Conservation (phyloP, 345 rosid species). For the Eucalyptus polybractea region DNA sequence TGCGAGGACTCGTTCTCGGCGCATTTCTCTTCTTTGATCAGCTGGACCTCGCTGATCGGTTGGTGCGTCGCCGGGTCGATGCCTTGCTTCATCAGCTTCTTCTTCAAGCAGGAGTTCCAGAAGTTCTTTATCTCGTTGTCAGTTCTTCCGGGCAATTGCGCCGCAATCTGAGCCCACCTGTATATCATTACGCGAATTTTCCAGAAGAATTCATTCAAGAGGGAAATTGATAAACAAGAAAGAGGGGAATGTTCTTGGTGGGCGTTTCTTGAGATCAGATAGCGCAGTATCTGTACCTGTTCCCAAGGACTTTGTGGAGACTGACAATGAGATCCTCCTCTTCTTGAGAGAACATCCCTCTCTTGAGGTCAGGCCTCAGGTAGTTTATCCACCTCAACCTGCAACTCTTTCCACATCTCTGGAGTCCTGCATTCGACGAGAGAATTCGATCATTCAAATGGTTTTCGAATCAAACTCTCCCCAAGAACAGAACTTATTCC, state of each 20-base stretch:
- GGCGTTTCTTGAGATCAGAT: neutral
- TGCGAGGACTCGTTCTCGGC: neutral
- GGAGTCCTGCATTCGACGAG: constrained; percentile 24
- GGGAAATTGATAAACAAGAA: neutral
- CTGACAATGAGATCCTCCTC: constrained; percentile 28
- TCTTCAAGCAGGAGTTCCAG: constrained; percentile 62
- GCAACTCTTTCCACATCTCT: constrained; percentile 87
- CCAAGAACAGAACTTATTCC: neutral
- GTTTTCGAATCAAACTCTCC: neutral
- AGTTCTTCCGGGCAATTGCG: constrained; percentile 54
- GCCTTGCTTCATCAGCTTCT: constrained; percentile 63
- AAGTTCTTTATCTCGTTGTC: constrained; percentile 66
- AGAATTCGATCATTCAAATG: neutral
- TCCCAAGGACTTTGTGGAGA: constrained; percentile 25
- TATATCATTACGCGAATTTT: neutral
- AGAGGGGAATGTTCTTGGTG: neutral
- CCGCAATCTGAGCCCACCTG: constrained; percentile 71
- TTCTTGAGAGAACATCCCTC: constrained; percentile 37
- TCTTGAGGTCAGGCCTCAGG: constrained; percentile 84
- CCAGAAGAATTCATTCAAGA: neutral
- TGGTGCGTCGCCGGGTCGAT: constrained; percentile 59
- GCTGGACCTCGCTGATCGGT: constrained; percentile 6
- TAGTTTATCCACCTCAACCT: constrained; percentile 90
- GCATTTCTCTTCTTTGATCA: constrained; percentile 12
- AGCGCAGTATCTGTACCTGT: constrained; percentile 6